Evolutionary conservation across 495 filamentous ascomycete species (phyloP), one percentile per base, ranked within the genome.

Genomic region (Astrocystis sublimbata): DNA sequence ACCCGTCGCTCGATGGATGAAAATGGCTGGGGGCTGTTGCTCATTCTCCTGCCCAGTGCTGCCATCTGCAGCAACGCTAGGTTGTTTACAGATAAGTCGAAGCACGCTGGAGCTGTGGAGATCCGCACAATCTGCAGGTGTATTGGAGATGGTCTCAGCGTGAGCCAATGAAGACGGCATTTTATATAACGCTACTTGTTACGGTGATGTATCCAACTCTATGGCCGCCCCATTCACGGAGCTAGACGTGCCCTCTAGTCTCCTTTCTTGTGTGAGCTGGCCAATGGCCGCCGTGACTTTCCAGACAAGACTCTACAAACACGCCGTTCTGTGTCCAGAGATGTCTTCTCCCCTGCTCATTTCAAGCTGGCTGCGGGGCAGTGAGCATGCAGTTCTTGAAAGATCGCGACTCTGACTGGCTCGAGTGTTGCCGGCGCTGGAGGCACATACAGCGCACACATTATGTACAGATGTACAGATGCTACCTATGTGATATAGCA

Each of bases 371-470:
- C 41, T 17, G 46, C 43, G 47, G 59, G 38, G 59, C 30, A 38
- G 49, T 30, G 24, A 8, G 35, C 46, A 60, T 60, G 58, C 49
- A 54, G 50, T 38, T 55, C 49, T 53, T 38, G 36, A 17, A 42
- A 43, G 31, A 31, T n/a, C 12, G 28, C 24, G 47, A 26, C 21
- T 38, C 46, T 59, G 42, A 59, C 56, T 59, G 56, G 56, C 43
- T 33, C 31, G 15, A 36, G 21, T 40, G 56, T 15, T 36, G 50
- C 56, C 47, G 56, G 56, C 31, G 28, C 45, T 59, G 56, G 42
- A 28, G 56, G 40, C 45, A 59, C 56, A 59, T 50, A 59, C 56
- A 59, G 56, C 42, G 33, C 42, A 59, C 56, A 47, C 56, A 59
- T 50, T 26, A n/a, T n/a, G n/a, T n/a, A n/a, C n/a, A n/a, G n/a